phyloP scores from a whole-genome alignment of 345 rosid genomes.

The Hypericum perforatum region DNA sequence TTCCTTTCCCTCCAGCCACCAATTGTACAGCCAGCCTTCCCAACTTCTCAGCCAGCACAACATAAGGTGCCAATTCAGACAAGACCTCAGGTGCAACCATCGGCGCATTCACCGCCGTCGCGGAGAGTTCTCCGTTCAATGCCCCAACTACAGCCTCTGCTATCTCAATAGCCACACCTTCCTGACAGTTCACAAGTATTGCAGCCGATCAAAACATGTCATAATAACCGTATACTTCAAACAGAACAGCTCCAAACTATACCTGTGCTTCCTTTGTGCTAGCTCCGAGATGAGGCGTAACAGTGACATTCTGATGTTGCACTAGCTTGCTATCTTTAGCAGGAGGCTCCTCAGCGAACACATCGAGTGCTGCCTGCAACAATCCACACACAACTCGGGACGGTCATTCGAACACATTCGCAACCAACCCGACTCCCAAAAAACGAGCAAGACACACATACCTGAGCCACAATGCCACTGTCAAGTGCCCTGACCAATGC shows the following conservation, averaged over 20 bases:
- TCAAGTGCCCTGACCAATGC: constrained; percentile 70
- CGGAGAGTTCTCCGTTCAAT: constrained; percentile 59
- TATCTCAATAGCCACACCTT: constrained; percentile 83
- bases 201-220: neutral
- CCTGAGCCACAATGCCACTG: constrained; percentile 63
- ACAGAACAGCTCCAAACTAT: neutral
- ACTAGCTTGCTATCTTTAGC: constrained; percentile 45
- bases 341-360: constrained; percentile 66
- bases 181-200: constrained; percentile 22
- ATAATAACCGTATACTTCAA: neutral
- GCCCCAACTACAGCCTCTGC: constrained; percentile 89
- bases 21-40: constrained; percentile 72
- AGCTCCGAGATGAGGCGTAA: constrained; percentile 90
- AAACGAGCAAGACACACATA: constrained; percentile 7
- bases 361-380: constrained; percentile 75
- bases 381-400: neutral
- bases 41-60: constrained; percentile 61
- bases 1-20: constrained; percentile 60
- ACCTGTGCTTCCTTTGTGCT: constrained; percentile 94
- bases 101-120: constrained; percentile 85
- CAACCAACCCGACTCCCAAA: too few species aligned
- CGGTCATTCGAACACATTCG: neutral
- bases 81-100: constrained; percentile 64
- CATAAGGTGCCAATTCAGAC: constrained; percentile 56
- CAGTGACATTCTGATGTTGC: constrained; percentile 60